A percentile compares a stretch with the other conserved stretches of the same genome.
These are phyloP conservation scores for Pseudovirgaria hyperparasitica DNA, from an alignment of 2,329 filamentous ascomycete species.

Conservation along the genomic window DNA sequence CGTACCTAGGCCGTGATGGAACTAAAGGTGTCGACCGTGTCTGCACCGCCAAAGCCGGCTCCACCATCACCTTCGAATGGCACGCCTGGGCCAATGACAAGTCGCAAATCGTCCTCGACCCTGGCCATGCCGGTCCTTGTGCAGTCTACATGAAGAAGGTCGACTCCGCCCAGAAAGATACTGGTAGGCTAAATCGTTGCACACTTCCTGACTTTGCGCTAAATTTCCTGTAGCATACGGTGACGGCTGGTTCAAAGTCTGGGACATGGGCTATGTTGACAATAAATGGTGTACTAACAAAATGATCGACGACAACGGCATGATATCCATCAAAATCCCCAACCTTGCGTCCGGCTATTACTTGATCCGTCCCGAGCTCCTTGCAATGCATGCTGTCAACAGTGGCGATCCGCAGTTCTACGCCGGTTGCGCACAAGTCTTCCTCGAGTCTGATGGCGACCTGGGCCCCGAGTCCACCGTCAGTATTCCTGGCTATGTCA, in stretches of 20 bases:
- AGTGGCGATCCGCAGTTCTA: conserved; percentile 54
- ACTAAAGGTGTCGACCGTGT: conserved; percentile 36
- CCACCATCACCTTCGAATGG: conserved; percentile 54
- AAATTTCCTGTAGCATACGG: conserved; percentile 30
- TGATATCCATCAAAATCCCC: conserved; percentile 51
- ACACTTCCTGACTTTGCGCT: background rate
- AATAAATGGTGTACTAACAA: conserved; percentile 58
- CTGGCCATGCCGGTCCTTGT: conserved; percentile 54
- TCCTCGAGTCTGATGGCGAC: conserved; percentile 39
- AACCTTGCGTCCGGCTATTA: conserved; percentile 55
- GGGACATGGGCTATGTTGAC: conserved; percentile 49
- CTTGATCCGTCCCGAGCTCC: conserved; percentile 56
- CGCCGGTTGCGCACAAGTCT: conserved; percentile 58
- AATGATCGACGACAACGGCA: conserved; percentile 51
- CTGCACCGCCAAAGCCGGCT: conserved; percentile 34
- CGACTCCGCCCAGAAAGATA: conserved; percentile 40
- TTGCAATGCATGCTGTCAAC: conserved; percentile 53
- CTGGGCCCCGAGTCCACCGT: conserved; percentile 41
- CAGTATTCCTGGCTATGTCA: conserved; percentile 54
- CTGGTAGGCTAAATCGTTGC: conserved; percentile 12
- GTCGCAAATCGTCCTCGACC: conserved; percentile 44
- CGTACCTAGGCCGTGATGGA: conserved; percentile 31
- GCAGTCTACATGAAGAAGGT: conserved; percentile 64
- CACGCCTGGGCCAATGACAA: conserved; percentile 46
- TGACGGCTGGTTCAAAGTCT: conserved; percentile 69